phyloP scores from a whole-genome alignment of 1,139 yeast genomes.

The Hemisphaericaspora xylofermentans region DNA sequence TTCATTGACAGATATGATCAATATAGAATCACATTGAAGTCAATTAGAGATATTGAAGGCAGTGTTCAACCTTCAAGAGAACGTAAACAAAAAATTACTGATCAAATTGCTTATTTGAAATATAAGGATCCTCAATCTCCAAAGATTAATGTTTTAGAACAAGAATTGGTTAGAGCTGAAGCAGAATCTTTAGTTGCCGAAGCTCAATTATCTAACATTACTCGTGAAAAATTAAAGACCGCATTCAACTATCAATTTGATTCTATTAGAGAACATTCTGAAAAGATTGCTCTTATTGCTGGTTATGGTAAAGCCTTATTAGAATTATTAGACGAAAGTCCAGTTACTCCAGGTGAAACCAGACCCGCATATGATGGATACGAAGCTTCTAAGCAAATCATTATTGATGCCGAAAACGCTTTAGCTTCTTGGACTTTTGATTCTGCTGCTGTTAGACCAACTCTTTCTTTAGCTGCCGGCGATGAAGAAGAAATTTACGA shows the following conservation, averaged over 20 bases:
- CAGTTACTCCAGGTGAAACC: slow-evolving; percentile 89
- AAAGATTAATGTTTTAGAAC: slow-evolving; percentile 78
- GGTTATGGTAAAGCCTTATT: slow-evolving; percentile 86
- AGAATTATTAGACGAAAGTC: slow-evolving; percentile 79
- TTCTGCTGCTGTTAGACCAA: slow-evolving; percentile 76
- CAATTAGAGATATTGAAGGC: slow-evolving; percentile 81
- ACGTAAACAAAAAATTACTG: slow-evolving; percentile 82
- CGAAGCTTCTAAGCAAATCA: slow-evolving; percentile 84
- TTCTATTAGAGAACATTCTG: slow-evolving; percentile 78
- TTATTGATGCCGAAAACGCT: slow-evolving; percentile 82
- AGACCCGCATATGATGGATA: slow-evolving; percentile 87
- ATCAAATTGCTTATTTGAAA: slow-evolving; percentile 77
- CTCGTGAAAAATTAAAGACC: slow-evolving; percentile 83
- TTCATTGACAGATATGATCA: slow-evolving; percentile 85
- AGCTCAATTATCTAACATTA: slow-evolving; percentile 83
- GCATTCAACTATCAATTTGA: slow-evolving; percentile 84
- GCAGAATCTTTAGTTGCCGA: slow-evolving; percentile 90
- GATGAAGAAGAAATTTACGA: slow-evolving; percentile 64
- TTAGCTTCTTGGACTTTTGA: slow-evolving; percentile 83
- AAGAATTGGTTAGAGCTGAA: slow-evolving; percentile 86
- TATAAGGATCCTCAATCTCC: slow-evolving; percentile 85
- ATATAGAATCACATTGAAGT: slow-evolving; percentile 77
- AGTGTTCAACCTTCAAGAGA: slow-evolving; percentile 87
- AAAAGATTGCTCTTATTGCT: slow-evolving; percentile 81
- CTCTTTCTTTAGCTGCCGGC: slow-evolving; percentile 73